These are phyloP conservation scores for Alternaria incomplexa DNA, from an alignment of 2,329 filamentous ascomycete genomes.

Conservation along the genomic window DNA sequence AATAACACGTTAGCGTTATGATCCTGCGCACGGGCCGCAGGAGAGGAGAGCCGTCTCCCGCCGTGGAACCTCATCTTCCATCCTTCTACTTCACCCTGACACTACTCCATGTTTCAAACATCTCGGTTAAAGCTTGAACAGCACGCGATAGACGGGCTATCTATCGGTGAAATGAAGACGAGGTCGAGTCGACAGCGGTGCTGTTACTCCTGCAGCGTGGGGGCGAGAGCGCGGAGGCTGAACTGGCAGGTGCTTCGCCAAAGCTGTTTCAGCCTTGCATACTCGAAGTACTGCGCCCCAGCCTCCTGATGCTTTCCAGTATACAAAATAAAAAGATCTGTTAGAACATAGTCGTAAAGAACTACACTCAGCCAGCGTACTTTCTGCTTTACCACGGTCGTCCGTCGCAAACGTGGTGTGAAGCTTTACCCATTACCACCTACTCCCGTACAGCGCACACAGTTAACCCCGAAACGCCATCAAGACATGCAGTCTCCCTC, in stretches of 20 bases:
- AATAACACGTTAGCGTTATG: not conserved
- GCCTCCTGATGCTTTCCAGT: not conserved
- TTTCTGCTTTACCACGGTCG: not conserved
- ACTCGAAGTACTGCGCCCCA: not conserved
- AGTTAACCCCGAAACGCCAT: not conserved
- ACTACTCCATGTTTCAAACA: not conserved
- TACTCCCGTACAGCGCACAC: not conserved
- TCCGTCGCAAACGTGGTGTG: not conserved
- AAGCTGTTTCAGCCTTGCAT: conserved; percentile 3
- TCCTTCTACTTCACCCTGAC: not conserved
- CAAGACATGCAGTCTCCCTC: too few relatives aligned
- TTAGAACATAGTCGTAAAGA: not conserved
- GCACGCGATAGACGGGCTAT: not conserved
- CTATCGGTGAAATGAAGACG: not conserved
- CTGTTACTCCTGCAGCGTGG: not conserved
- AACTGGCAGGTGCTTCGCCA: not conserved
- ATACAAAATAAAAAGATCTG: not conserved
- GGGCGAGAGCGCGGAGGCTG: not conserved
- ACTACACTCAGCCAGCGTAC: not conserved
- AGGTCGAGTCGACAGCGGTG: not conserved
- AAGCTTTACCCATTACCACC: not conserved
- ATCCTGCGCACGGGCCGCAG: not conserved
- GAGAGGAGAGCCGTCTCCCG: not conserved
- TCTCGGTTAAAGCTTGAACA: not conserved
- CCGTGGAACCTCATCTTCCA: not conserved